These are phyloP conservation scores for Aspergillus phoenicis DNA, from an alignment of 2,329 filamentous ascomycete genomes.

Conservation along the genomic window DNA sequence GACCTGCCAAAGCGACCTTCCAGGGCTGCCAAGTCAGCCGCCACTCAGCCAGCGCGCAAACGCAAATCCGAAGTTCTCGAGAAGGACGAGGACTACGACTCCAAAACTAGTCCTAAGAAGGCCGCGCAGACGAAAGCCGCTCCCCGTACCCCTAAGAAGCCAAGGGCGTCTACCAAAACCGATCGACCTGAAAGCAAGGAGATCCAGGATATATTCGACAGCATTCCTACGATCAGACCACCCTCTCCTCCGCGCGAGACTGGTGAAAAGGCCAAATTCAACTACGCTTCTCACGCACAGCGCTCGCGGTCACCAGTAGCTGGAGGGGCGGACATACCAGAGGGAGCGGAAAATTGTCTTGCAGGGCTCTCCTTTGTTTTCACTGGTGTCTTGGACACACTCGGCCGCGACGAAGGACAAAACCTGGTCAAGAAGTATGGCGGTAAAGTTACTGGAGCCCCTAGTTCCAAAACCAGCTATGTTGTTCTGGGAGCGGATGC, in stretches of 20 bases:
- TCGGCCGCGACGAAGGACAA: slow-evolving; percentile 83
- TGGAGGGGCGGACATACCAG: slow-evolving; percentile 71
- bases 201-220: slow-evolving; percentile 83
- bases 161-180: slow-evolving; percentile 67
- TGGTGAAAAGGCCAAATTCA: slow-evolving; percentile 71
- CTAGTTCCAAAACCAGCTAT: slow-evolving; percentile 91
- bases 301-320: slow-evolving; percentile 63
- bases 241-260: slow-evolving; percentile 79
- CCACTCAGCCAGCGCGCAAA: slow-evolving; percentile 48
- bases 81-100: slow-evolving; percentile 57
- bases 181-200: slow-evolving; percentile 67
- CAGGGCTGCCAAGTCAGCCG: slow-evolving; percentile 51
- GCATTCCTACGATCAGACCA: slow-evolving; percentile 77
- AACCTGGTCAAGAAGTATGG: slow-evolving; percentile 89
- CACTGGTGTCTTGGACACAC: slow-evolving; percentile 78
- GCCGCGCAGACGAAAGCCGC: slow-evolving; percentile 39
- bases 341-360: slow-evolving; percentile 85
- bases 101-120: slow-evolving; percentile 63
- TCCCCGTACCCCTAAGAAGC: slow-evolving; percentile 43
- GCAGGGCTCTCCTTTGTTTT: slow-evolving; percentile 92
- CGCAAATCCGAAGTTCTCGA: slow-evolving; percentile 60
- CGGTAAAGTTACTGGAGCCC: slow-evolving; percentile 81
- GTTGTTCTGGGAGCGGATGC: slow-evolving; percentile 90
- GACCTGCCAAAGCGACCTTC: slow-evolving; percentile 50
- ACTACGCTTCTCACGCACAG: slow-evolving; percentile 69